Evolutionary conservation across 169 alveolate genomes (phyloP), one percentile per base, ranked within the genome.

Genomic region (Besnoitia besnoiti): DNA sequence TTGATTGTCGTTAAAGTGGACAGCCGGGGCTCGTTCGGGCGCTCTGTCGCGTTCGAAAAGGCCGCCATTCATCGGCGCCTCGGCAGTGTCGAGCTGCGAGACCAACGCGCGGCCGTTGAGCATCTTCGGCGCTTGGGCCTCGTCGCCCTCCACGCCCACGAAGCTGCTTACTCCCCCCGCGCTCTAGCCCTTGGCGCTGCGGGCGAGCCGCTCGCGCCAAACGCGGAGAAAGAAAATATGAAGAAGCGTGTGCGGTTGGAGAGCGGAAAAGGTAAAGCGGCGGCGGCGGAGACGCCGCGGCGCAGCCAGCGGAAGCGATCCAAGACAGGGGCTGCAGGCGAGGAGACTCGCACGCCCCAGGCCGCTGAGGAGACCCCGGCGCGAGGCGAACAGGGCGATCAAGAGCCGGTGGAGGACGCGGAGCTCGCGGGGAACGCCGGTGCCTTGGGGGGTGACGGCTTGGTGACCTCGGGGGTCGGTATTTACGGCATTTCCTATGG

Each of bases 401-500:
- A 16, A 55, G 67, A 55, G 3, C 33, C 5, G 67, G 3, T 21
- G 80, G 10, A 61, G 33, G 77, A 61, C 47, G 44, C 39, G 80
- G n/a, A 67, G n/a, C 80, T 1, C 4, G 0, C 47, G 42, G 44
- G 44, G 4, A 42, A 33, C 80, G 10, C n/a, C 3, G 80, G 46
- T 1, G 87, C 59, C 85, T 33, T 50, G 24, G 35, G 44, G 1
- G 89, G 42, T 21, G 89, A 47, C 35, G 89, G 76, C 14, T 61
- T 75, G 79, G 19, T 90, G 19, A 24, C 33, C 24, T 40, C 30
- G 27, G 93, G 93, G 33, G 93, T 90, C 14, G 93, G 93, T 24
- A 90, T 90, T 27, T 90, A 55, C 46, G 93, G 93, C 24, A 62
- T 61, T 30, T 77, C 90, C 62, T 90, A 90, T 55, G 93, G 93